A percentile compares a stretch with the other conserved stretches of the same genome.
phyloP scores from a whole-genome alignment of 2,329 filamentous ascomycete species.

The Botrytis sinoallii region DNA sequence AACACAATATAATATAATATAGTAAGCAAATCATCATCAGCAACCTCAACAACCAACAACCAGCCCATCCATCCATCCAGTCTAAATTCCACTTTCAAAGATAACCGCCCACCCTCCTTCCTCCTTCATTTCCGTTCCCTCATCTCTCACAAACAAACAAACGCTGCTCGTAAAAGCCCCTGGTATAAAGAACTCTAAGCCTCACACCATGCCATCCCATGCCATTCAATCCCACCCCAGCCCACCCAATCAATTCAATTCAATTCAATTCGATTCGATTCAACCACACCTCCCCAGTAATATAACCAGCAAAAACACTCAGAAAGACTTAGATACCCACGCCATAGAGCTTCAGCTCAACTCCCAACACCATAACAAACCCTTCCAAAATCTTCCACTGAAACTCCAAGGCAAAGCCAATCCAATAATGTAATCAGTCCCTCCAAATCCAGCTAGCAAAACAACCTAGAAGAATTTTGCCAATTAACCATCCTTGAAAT shows the following conservation, averaged over 20 bases:
- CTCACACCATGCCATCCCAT: background rate
- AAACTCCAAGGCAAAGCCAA: background rate
- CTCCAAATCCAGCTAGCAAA: background rate
- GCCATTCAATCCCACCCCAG: background rate
- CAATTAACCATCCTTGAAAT: background rate
- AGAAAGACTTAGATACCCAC: background rate
- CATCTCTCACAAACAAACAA: background rate
- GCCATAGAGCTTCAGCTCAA: background rate
- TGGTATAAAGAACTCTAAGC: background rate
- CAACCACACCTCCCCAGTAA: background rate
- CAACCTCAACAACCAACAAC: background rate
- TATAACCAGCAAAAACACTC: background rate
- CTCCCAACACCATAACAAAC: background rate
- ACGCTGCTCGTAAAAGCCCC: background rate
- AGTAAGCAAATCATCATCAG: background rate
- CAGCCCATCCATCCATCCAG: background rate
- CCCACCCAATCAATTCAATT: background rate
- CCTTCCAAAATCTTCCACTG: background rate
- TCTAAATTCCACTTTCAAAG: background rate
- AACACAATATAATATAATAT: background rate
- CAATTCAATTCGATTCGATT: background rate
- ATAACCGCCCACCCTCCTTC: background rate
- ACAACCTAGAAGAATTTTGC: background rate
- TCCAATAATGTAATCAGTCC: background rate
- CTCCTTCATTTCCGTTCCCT: too few relatives aligned